Evolutionary conservation across 371 early-diverging fungal species (phyloP).

Genomic region (Saksenaea vasiformis): DNA sequence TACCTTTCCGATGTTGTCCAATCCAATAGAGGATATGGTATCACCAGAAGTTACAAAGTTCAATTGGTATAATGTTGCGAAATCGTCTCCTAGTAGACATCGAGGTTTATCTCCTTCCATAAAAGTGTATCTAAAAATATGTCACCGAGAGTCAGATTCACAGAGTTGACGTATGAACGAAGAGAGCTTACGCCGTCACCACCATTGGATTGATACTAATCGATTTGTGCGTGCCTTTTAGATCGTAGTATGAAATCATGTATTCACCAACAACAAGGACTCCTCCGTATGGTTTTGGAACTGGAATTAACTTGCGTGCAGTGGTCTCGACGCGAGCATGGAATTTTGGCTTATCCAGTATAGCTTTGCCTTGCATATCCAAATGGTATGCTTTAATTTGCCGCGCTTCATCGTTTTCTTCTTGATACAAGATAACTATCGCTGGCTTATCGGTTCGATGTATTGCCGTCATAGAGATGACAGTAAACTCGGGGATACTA

Average conservation of each 20-base stretch:
- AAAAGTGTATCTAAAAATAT: slow-evolving; percentile 32
- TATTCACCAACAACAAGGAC: slow-evolving; percentile 74
- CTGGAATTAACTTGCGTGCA: slow-evolving; percentile 61
- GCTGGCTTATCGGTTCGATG: slow-evolving; percentile 41
- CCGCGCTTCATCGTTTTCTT: slow-evolving; percentile 52
- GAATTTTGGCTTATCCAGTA: slow-evolving; percentile 28
- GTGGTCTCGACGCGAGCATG: slow-evolving; percentile 49
- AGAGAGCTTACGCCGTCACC: slow-evolving; percentile 23
- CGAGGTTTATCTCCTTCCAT: slow-evolving; percentile 49
- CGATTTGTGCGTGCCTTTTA: slow-evolving; percentile 28
- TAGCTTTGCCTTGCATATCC: slow-evolving; percentile 41
- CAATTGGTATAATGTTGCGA: slow-evolving; percentile 16
- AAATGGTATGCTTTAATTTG: slow-evolving; percentile 67
- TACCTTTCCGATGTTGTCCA: slow-evolving; percentile 12
- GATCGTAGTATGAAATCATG: slow-evolving; percentile 58
- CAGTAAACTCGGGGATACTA: slow-evolving; percentile 68
- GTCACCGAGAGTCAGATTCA: neutral
- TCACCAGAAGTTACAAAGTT: slow-evolving; percentile 3
- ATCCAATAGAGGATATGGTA: neutral
- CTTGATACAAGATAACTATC: slow-evolving; percentile 70
- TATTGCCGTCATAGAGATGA: slow-evolving; percentile 64
- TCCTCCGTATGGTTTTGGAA: slow-evolving; percentile 63
- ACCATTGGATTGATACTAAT: slow-evolving; percentile 56
- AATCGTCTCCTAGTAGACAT: slow-evolving; percentile 72
- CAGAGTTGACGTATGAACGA: neutral